Evolutionary conservation across 345 rosid species (phyloP).

Genomic region (Ricinus communis): DNA sequence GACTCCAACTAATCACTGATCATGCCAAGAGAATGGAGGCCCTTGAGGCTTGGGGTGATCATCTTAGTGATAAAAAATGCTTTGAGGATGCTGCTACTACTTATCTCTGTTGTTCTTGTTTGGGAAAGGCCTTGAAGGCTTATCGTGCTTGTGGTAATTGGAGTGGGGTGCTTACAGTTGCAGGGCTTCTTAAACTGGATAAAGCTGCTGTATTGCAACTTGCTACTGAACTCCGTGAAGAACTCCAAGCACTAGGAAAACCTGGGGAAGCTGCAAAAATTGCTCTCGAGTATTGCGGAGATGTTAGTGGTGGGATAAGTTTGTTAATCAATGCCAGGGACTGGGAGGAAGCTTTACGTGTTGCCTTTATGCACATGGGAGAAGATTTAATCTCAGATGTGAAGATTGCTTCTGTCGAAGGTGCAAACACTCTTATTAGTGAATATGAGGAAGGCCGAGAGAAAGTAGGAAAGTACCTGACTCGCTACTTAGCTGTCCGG

Average conservation of each 20-base stretch:
- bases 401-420: slow-evolving; percentile 68
- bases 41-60: slow-evolving; percentile 94
- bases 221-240: slow-evolving; percentile 88
- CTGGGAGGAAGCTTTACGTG: slow-evolving; percentile 94
- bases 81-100: slow-evolving; percentile 87
- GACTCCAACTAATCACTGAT: slow-evolving; percentile 70
- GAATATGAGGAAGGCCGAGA: slow-evolving; percentile 84
- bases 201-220: slow-evolving; percentile 64
- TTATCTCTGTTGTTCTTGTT: slow-evolving; percentile 69
- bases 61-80: slow-evolving; percentile 67
- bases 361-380: slow-evolving; percentile 64
- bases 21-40: slow-evolving; percentile 53
- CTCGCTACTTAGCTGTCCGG: slow-evolving; percentile 94
- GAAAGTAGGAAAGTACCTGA: slow-evolving; percentile 85
- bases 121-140: slow-evolving; percentile 85
- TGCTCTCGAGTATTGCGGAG: slow-evolving; percentile 81
- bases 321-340: slow-evolving; percentile 79
- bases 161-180: slow-evolving; percentile 85
- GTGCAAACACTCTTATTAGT: slow-evolving; percentile 54
- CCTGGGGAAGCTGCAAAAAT: slow-evolving; percentile 94
- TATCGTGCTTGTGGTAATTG: slow-evolving; percentile 85
- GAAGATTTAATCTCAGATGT: slow-evolving; percentile 64
- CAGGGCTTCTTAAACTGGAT: slow-evolving; percentile 73
- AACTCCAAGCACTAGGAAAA: slow-evolving; percentile 89
- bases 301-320: slow-evolving; percentile 60